phyloP scores from a whole-genome alignment of 257 asterid species.

The Solanum corneliomulleri region DNA sequence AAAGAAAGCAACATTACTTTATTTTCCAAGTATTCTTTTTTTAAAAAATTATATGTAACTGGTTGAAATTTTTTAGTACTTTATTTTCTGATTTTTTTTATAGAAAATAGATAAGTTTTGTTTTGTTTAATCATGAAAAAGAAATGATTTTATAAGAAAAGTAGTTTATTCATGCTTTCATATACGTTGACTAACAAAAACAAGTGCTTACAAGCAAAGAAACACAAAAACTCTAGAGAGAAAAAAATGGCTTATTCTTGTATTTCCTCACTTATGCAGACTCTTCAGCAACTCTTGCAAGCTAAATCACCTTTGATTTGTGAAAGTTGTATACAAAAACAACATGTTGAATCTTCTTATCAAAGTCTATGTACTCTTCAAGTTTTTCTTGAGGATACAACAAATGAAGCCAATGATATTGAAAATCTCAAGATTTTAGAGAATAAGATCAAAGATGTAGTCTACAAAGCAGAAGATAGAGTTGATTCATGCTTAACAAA shows the following conservation, averaged over 20 bases:
- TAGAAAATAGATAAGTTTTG: too few relatives aligned
- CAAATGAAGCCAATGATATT: not conserved
- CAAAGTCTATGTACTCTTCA: not conserved
- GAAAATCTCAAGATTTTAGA: not conserved
- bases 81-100: too few relatives aligned
- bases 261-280: constrained; percentile 12
- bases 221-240: not conserved
- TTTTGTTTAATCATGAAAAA: too few relatives aligned
- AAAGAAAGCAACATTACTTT: too few relatives aligned
- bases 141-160: too few relatives aligned
- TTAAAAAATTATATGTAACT: too few relatives aligned
- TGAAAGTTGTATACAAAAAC: not conserved
- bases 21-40: too few relatives aligned
- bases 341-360: not conserved
- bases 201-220: not conserved
- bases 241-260: constrained; percentile 9
- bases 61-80: too few relatives aligned
- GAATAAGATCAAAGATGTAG: not conserved
- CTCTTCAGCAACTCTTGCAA: constrained; percentile 4
- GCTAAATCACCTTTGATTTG: not conserved
- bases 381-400: not conserved
- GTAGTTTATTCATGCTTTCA: too few relatives aligned
- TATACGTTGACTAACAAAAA: too few relatives aligned
- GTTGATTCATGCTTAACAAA: not conserved
- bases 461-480: constrained; percentile 3